phyloP scores from a whole-genome alignment of 2,329 filamentous ascomycete genomes.

The Pseudogymnoascus sp. region DNA sequence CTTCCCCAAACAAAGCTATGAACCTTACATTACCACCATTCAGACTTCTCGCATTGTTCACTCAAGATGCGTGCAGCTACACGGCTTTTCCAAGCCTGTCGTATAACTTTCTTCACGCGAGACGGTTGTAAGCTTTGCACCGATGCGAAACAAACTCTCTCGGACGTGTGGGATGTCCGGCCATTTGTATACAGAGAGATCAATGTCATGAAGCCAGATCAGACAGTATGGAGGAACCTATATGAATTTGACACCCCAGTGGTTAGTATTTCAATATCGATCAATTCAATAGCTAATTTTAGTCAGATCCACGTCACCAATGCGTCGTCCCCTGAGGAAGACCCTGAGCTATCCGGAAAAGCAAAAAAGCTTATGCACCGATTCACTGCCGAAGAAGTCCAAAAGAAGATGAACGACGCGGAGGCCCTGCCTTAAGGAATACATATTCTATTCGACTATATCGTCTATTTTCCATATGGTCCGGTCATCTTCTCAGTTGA shows the following conservation, averaged over 20 bases:
- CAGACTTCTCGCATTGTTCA: not conserved
- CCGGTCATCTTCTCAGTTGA: constrained; percentile 24
- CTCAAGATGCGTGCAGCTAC: constrained; percentile 45
- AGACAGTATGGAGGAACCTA: constrained; percentile 60
- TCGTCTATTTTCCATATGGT: constrained; percentile 26
- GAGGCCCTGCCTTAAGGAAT: constrained; percentile 17
- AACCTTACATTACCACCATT: not conserved
- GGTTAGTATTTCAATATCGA: constrained; percentile 37
- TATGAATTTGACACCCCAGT: constrained; percentile 82
- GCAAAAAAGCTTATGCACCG: constrained; percentile 73
- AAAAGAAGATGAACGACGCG: constrained; percentile 60
- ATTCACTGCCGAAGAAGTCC: constrained; percentile 61
- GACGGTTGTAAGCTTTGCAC: constrained; percentile 65
- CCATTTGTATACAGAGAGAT: constrained; percentile 66
- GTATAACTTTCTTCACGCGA: constrained; percentile 71
- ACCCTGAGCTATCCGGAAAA: constrained; percentile 48
- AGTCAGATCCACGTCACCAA: constrained; percentile 55
- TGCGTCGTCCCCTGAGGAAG: constrained; percentile 43
- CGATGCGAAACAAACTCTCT: constrained; percentile 61
- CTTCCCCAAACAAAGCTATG: not conserved
- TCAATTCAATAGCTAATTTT: constrained; percentile 25
- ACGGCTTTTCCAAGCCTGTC: constrained; percentile 47
- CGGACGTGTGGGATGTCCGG: constrained; percentile 58
- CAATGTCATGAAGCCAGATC: constrained; percentile 59
- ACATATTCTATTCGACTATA: constrained; percentile 16